These are phyloP conservation scores for Oryza meridionalis DNA, from an alignment of 176 grass and related monocot species.

Conservation along the genomic window DNA sequence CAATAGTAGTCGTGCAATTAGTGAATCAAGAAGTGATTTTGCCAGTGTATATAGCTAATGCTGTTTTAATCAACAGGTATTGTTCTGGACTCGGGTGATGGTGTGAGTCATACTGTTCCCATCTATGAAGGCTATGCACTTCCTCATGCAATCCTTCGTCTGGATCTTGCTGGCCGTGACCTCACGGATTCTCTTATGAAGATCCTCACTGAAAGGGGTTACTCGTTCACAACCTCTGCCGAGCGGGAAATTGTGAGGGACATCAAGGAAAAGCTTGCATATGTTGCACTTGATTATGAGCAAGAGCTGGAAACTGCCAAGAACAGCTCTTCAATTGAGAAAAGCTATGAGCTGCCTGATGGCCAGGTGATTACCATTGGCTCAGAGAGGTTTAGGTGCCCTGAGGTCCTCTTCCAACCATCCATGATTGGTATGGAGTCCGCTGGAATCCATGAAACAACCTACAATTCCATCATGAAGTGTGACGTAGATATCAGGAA, in stretches of 20 bases:
- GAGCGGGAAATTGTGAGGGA: constrained; percentile 54
- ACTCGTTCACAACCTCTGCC: constrained; percentile 39
- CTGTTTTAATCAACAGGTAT: too few species aligned
- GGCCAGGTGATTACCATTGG: constrained; percentile 52
- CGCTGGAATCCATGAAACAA: constrained; percentile 51
- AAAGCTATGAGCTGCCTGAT: constrained; percentile 52
- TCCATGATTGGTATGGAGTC: constrained; percentile 53
- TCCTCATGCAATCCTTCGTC: constrained; percentile 45
- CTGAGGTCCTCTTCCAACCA: constrained; percentile 59
- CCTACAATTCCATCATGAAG: constrained; percentile 61
- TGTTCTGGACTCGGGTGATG: too few species aligned
- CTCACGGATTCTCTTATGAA: constrained; percentile 43
- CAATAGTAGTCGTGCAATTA: too few species aligned
- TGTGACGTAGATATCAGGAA: constrained; percentile 55
- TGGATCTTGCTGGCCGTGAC: constrained; percentile 49
- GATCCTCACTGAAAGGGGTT: constrained; percentile 48
- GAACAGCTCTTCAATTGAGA: constrained; percentile 43
- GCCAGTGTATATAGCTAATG: too few species aligned
- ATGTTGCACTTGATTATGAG: constrained; percentile 49
- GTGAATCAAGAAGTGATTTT: too few species aligned
- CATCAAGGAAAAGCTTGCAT: constrained; percentile 58
- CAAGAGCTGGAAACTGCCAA: constrained; percentile 43
- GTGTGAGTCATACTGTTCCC: background rate
- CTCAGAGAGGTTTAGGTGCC: constrained; percentile 53
- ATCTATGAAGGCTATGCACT: constrained; percentile 48